A percentile compares a stretch with the other conserved stretches of the same genome.
Evolutionary conservation across 2,329 filamentous ascomycete genomes (phyloP).

Genomic region (Juglanconis sp.): DNA sequence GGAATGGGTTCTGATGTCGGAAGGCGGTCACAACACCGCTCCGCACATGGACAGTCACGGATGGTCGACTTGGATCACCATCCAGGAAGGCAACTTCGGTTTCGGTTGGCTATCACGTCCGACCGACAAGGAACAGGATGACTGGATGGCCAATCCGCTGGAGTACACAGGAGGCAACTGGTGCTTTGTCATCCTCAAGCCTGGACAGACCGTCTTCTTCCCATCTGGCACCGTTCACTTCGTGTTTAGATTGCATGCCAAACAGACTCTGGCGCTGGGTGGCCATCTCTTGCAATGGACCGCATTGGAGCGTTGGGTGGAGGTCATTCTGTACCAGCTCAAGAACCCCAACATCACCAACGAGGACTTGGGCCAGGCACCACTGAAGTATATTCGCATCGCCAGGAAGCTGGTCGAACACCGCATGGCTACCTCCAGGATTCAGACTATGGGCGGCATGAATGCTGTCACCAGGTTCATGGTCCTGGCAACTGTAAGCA

Average conservation of each 20-base stretch:
- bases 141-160: constrained; percentile 26
- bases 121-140: constrained; percentile 22
- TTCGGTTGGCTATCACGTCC: constrained; percentile 31
- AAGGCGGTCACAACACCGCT: constrained; percentile 32
- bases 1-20: constrained; percentile 30
- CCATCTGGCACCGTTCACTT: constrained; percentile 32
- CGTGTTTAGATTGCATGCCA: constrained; percentile 27
- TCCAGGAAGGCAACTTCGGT: constrained; percentile 29
- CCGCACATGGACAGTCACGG: constrained; percentile 34
- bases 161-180: constrained; percentile 26
- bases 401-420: constrained; percentile 15
- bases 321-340: constrained; percentile 27
- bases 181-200: constrained; percentile 31
- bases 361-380: constrained; percentile 24
- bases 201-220: constrained; percentile 34
- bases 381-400: constrained; percentile 17
- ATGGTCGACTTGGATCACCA: constrained; percentile 33
- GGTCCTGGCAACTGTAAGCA: constrained; percentile 12
- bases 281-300: constrained; percentile 34
- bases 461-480: constrained; percentile 10
- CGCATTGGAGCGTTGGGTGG: constrained; percentile 28
- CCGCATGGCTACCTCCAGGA: constrained; percentile 11
- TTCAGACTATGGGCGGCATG: constrained; percentile 16
- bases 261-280: constrained; percentile 30
- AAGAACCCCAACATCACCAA: constrained; percentile 28